phyloP scores from a whole-genome alignment of 176 grass and related monocot species.

The Elymus sibiricus region DNA sequence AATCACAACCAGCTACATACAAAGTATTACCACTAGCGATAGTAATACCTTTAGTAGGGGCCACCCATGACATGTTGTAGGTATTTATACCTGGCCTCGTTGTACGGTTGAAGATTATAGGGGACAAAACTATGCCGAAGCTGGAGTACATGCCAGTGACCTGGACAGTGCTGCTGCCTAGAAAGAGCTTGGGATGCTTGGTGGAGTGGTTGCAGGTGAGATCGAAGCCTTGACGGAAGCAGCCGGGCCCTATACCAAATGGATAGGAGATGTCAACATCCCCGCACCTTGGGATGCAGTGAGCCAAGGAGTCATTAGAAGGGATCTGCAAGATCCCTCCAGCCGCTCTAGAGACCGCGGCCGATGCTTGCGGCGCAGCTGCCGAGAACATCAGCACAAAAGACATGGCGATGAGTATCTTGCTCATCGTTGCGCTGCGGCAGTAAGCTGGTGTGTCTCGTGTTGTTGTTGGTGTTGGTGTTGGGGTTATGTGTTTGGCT shows the following conservation, averaged over 20 bases:
- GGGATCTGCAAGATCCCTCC: background rate
- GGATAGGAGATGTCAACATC: too few relatives aligned
- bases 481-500: background rate
- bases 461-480: background rate
- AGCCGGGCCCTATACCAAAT: too few relatives aligned
- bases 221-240: too few relatives aligned
- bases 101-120: background rate
- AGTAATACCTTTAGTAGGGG: background rate
- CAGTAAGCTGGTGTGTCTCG: background rate
- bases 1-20: too few relatives aligned
- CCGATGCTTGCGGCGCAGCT: background rate
- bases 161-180: background rate
- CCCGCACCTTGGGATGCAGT: too few relatives aligned
- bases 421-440: background rate
- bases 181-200: too few relatives aligned
- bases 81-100: too few relatives aligned
- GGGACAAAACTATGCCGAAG: accelerated
- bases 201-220: too few relatives aligned
- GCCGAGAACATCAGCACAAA: background rate
- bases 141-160: background rate
- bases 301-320: too few relatives aligned
- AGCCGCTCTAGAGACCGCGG: too few relatives aligned
- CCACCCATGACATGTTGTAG: background rate
- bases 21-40: accelerated
- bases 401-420: background rate